A percentile compares a stretch with the other conserved stretches of the same genome.
Evolutionary conservation across 495 filamentous ascomycete species (phyloP).

Genomic region (Penicillium subrubescens): DNA sequence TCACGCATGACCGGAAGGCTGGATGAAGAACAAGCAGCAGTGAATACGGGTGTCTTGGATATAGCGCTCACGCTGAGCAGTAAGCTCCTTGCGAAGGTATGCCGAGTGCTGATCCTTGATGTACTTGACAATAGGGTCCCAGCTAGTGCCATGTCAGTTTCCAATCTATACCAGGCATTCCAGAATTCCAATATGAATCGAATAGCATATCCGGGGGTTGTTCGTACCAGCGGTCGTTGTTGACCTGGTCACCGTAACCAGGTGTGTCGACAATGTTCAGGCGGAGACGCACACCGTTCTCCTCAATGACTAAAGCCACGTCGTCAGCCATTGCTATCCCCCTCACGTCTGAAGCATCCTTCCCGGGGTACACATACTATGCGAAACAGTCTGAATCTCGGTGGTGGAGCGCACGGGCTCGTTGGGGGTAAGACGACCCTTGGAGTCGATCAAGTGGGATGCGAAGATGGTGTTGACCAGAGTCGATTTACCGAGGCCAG

Average conservation of each 20-base stretch:
- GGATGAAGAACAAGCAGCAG: conserved; percentile 99
- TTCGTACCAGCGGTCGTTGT: conserved; percentile 74
- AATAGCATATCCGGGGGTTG: conserved; percentile 1
- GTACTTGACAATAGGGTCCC: conserved; percentile 98
- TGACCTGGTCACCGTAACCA: conserved; percentile 79
- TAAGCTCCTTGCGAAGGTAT: conserved; percentile 98
- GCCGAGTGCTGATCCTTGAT: conserved; percentile 99
- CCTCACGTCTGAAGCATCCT: not conserved
- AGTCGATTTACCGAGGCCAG: conserved; percentile 96
- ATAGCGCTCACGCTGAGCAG: conserved; percentile 98
- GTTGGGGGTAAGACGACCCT: conserved; percentile 88
- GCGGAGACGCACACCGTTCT: conserved; percentile 81
- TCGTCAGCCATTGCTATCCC: conserved; percentile 20
- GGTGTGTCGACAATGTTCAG: conserved; percentile 82
- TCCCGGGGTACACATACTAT: conserved; percentile 57
- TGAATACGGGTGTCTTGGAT: conserved; percentile 99
- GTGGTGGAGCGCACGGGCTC: conserved; percentile 94
- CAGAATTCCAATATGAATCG: not conserved
- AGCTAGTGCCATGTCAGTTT: conserved; percentile 52
- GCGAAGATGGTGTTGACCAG: conserved; percentile 99
- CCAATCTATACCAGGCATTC: not conserved
- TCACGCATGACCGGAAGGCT: conserved; percentile 93
- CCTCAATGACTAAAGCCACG: conserved; percentile 80
- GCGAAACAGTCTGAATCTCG: conserved; percentile 95
- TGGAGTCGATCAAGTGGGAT: conserved; percentile 98